phyloP scores from a whole-genome alignment of 306 rosid species.

The Morella rubra region DNA sequence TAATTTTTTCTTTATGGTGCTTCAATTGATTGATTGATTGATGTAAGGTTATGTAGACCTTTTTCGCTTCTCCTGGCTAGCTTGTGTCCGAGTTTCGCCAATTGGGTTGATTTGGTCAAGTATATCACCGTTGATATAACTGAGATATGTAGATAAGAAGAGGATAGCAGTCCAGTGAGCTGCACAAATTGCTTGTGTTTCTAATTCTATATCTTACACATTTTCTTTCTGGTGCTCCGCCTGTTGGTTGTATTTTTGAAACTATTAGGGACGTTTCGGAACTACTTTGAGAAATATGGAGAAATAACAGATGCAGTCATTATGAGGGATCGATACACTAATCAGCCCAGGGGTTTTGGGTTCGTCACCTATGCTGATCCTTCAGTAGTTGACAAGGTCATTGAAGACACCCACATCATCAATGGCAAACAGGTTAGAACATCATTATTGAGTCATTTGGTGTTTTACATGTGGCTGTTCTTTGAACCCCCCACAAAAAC shows the following conservation, averaged over 20 bases:
- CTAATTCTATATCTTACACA: neutral
- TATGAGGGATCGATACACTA: constrained; percentile 67
- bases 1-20: neutral
- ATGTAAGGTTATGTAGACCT: neutral
- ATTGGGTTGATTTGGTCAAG: neutral
- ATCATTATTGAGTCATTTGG: neutral
- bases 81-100: neutral
- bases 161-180: neutral
- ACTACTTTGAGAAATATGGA: constrained; percentile 69
- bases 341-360: constrained; percentile 72
- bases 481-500: neutral
- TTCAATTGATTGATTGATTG: neutral
- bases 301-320: constrained; percentile 72
- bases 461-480: neutral
- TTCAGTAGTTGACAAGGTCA: constrained; percentile 64
- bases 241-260: constrained; percentile 6
- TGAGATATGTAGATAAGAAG: neutral
- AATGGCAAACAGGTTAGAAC: constrained; percentile 59
- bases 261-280: constrained; percentile 48
- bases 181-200: neutral
- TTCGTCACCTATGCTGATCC: constrained; percentile 75
- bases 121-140: neutral
- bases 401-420: constrained; percentile 59
- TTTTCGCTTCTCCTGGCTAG: neutral
- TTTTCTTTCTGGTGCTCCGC: neutral